Base-by-base conservation (phyloP, 2,329 filamentous ascomycete genomes). In the Penicillium olsonii region DNA sequence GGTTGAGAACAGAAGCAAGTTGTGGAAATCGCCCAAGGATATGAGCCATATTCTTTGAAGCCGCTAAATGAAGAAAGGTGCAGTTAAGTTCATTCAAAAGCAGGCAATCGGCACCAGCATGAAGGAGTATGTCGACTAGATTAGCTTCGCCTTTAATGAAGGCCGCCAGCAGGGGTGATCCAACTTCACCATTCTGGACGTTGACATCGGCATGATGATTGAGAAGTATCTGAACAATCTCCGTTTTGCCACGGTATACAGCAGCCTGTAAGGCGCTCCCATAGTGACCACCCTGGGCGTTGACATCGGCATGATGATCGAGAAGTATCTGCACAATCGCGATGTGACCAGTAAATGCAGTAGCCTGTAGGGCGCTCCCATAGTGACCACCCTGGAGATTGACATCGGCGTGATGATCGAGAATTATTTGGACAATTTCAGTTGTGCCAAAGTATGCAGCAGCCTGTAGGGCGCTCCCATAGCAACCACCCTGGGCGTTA, bases 191-290 rank as follows among this genome's bases (percentile, higher is more conserved):
- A 29, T 24, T 34, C 42, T 45, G 22, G 22, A 27, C 26, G 18
- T 39, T 46, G 24, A 39, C 43, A 40, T 46, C 19, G 37, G 43
- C 43, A 12, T 12, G 4, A 40, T 35, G 24, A 3, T 24, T 35
- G 19, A 46, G 43, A 2, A 46, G 43, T 5, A 34, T 46, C 43
- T 46, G 15, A 5, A 46, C 26, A 4, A 22, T 40, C 35, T 40
- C 35, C 5, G 5, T 4, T 18, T 19, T 33, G 22, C 11, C 24
- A 8, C 7, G 2, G 10, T 2, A 39, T 34, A 11, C 11, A 46
- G 43, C 35, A 14, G 24, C 37, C 43, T 46, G 37, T 33, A 46
- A 35, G n/a, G 43, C 26, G 39, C 39, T 45, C n/a, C 35, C 20
- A 19, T 39, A 45, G 31, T 39, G 2, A 38, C 33, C 42, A 27